Conservation (phyloP, 2,329 filamentous ascomycete genomes). For the Pyrenochaeta sp. region DNA sequence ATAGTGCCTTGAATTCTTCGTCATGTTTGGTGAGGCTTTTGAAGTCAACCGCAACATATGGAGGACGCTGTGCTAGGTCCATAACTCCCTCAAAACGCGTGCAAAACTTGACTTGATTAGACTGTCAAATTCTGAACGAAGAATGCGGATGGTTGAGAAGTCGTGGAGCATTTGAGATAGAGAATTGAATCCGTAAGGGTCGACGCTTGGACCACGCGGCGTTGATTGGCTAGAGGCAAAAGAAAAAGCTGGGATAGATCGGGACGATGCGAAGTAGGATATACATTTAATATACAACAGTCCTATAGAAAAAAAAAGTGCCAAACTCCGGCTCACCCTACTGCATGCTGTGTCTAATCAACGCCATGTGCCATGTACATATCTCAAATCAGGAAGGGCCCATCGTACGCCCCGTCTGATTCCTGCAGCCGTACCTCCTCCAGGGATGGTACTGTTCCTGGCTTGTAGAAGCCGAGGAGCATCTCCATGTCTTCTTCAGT, state of each 20-base stretch:
- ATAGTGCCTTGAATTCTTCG: conserved; percentile 65
- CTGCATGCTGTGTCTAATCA: conserved; percentile 15
- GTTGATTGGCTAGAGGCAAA: conserved; percentile 31
- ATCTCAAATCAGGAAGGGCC: conserved; percentile 53
- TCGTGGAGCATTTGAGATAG: conserved; percentile 1
- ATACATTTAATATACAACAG: conserved; percentile 28
- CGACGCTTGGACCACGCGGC: conserved; percentile 23
- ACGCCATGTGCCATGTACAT: conserved; percentile 12
- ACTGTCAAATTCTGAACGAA: neutral
- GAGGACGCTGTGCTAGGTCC: conserved; percentile 37
- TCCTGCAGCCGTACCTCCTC: conserved; percentile 53
- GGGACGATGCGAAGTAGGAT: conserved; percentile 7
- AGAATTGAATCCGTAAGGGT: neutral
- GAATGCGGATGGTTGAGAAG: conserved; percentile 3
- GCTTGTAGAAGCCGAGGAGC: conserved; percentile 77
- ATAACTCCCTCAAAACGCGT: conserved; percentile 12
- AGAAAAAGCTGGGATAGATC: conserved; percentile 5
- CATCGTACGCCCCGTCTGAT: conserved; percentile 55
- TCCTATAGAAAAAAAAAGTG: conserved; percentile 1
- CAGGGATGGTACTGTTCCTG: conserved; percentile 55
- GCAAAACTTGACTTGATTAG: neutral
- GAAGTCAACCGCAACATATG: conserved; percentile 69
- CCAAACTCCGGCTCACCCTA: conserved; percentile 21
- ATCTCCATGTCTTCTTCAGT: conserved; percentile 82
- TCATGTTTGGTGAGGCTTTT: conserved; percentile 66